Evolutionary conservation across 441 rosid species (phyloP).

Genomic region (Biscutella laevigata): DNA sequence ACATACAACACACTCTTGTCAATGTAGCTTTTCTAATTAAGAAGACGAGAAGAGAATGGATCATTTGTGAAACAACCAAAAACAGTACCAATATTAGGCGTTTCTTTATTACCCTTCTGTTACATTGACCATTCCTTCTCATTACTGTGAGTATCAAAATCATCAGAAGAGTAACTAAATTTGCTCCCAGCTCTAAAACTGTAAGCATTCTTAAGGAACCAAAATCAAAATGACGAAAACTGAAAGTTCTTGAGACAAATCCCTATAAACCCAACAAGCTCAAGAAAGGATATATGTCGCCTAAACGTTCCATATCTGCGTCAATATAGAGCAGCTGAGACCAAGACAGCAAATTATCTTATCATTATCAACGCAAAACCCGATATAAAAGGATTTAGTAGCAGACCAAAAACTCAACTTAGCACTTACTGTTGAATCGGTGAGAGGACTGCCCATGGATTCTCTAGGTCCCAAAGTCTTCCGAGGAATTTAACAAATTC

Average conservation of each 20-base stretch:
- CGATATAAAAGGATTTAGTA: neutral
- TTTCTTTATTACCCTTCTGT: conserved; percentile 33
- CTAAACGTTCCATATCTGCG: conserved; percentile 44
- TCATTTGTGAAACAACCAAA: neutral
- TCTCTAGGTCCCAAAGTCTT: conserved; percentile 19
- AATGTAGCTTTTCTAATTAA: conserved; percentile 35
- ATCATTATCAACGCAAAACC: conserved; percentile 7
- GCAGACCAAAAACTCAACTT: conserved; percentile 7
- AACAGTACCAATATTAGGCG: neutral
- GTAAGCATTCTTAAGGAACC: conserved; percentile 49
- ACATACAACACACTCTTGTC: conserved; percentile 41
- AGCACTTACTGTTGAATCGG: conserved; percentile 16
- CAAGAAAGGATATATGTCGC: conserved; percentile 59
- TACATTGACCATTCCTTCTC: conserved; percentile 27
- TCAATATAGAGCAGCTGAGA: conserved; percentile 53
- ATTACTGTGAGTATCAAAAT: conserved; percentile 39
- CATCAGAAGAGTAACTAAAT: conserved; percentile 43
- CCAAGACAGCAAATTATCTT: neutral
- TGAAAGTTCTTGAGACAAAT: neutral
- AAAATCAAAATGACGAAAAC: neutral
- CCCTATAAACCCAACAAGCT: conserved; percentile 9
- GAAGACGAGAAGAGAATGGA: conserved; percentile 2
- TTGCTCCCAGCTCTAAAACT: conserved; percentile 55
- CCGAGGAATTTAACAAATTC: neutral
- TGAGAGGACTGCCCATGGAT: conserved; percentile 10